A percentile compares a stretch with the other conserved stretches of the same genome.
phyloP scores from a whole-genome alignment of 2,329 filamentous ascomycete species.

The Colletotrichum scovillei region DNA sequence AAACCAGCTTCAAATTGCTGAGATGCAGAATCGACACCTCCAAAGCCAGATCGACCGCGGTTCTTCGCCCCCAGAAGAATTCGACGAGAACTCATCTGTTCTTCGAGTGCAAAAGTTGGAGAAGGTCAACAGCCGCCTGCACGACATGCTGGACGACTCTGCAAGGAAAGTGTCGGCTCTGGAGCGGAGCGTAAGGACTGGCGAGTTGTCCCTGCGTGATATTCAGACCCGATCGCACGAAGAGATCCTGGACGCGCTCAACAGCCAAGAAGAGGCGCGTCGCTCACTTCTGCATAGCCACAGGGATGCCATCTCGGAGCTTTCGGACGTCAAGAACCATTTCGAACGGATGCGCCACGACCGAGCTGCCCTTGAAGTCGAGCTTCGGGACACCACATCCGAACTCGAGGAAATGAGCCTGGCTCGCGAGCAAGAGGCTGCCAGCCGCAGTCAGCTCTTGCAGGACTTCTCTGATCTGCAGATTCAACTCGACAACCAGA shows the following conservation, averaged over 20 bases:
- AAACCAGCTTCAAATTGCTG: slow-evolving; percentile 90
- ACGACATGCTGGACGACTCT: slow-evolving; percentile 95
- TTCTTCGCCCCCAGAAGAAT: slow-evolving; percentile 70
- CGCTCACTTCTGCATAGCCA: slow-evolving; percentile 85
- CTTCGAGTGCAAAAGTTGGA: slow-evolving; percentile 91
- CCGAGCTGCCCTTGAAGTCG: slow-evolving; percentile 83
- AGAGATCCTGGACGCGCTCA: slow-evolving; percentile 91
- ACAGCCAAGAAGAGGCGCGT: slow-evolving; percentile 90
- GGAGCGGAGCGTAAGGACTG: slow-evolving; percentile 87
- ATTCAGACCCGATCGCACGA: slow-evolving; percentile 94
- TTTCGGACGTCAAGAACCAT: slow-evolving; percentile 86
- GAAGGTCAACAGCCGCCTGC: slow-evolving; percentile 88
- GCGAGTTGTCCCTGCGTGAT: slow-evolving; percentile 89
- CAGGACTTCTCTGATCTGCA: slow-evolving; percentile 95
- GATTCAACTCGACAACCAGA: slow-evolving; percentile 90
- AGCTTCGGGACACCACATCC: slow-evolving; percentile 84
- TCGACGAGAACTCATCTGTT: slow-evolving; percentile 81
- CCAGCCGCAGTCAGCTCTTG: slow-evolving; percentile 88
- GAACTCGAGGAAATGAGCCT: slow-evolving; percentile 85
- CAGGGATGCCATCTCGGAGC: slow-evolving; percentile 85
- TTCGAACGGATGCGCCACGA: slow-evolving; percentile 89
- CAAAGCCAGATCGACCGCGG: slow-evolving; percentile 85
- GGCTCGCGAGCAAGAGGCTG: slow-evolving; percentile 85
- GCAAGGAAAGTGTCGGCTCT: slow-evolving; percentile 90
- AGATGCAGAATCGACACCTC: slow-evolving; percentile 95